These are phyloP conservation scores for Spirogloea muscicola DNA, from an alignment of 139 green algal species.

Conservation along the genomic window DNA sequence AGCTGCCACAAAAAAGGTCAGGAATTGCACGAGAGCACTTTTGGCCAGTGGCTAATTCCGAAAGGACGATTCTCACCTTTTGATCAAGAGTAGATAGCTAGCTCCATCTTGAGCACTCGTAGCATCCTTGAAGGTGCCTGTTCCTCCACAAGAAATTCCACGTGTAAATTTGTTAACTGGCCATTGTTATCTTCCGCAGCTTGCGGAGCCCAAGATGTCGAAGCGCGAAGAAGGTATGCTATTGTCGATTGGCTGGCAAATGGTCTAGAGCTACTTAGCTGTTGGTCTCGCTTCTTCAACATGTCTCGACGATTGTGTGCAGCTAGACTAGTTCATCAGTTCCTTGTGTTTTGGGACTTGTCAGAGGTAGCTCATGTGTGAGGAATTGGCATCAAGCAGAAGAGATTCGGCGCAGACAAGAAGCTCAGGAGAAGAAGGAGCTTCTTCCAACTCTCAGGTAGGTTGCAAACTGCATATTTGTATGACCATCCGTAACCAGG, in stretches of 20 bases:
- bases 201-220: slow-evolving; percentile 32
- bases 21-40: neutral
- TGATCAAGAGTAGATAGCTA: too few species aligned
- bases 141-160: neutral
- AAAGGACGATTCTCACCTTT: neutral
- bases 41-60: too few species aligned
- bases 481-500: too few species aligned
- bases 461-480: too few species aligned
- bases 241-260: neutral
- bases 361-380: too few species aligned
- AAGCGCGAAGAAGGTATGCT: slow-evolving; percentile 31
- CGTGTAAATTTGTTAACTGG: neutral
- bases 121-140: neutral
- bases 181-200: slow-evolving; percentile 14
- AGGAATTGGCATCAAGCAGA: slow-evolving; percentile 46
- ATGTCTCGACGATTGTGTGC: too few species aligned
- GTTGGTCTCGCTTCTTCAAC: too few species aligned
- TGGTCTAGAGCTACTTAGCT: too few species aligned
- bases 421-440: slow-evolving; percentile 50
- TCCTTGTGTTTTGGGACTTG: neutral
- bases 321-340: too few species aligned
- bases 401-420: slow-evolving; percentile 57
- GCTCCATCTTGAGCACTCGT: too few species aligned
- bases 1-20: slow-evolving; percentile 62
- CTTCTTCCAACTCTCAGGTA: slow-evolving; percentile 35